phyloP scores from a whole-genome alignment of 805 yeast species.

The Torulaspora delbrueckii region DNA sequence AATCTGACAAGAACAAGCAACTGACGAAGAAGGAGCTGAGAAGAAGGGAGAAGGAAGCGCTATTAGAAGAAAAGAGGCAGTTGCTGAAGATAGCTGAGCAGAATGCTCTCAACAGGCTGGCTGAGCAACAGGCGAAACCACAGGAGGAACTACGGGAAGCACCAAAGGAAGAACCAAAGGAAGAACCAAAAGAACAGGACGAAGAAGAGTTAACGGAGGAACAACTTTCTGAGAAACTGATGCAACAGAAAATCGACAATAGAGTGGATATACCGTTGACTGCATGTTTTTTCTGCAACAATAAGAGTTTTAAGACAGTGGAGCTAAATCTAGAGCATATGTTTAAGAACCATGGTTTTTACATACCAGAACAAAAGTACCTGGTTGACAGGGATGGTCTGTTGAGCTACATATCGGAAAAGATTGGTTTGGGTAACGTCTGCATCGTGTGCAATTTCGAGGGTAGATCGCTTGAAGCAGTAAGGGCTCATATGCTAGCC shows the following conservation, averaged over 20 bases:
- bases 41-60: slow-evolving; percentile 41
- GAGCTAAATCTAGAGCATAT: slow-evolving; percentile 59
- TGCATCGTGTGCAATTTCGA: slow-evolving; percentile 82
- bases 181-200: slow-evolving; percentile 5
- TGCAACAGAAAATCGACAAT: slow-evolving; percentile 38
- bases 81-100: slow-evolving; percentile 39
- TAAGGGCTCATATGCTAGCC: slow-evolving; percentile 82
- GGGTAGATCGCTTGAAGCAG: slow-evolving; percentile 79
- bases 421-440: slow-evolving; percentile 85
- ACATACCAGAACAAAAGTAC: slow-evolving; percentile 77
- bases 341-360: slow-evolving; percentile 76
- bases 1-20: slow-evolving; percentile 26
- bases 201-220: slow-evolving; percentile 32
- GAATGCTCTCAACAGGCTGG: slow-evolving; percentile 35
- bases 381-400: slow-evolving; percentile 70
- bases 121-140: slow-evolving; percentile 5
- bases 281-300: slow-evolving; percentile 52
- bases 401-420: slow-evolving; percentile 75
- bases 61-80: slow-evolving; percentile 40
- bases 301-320: slow-evolving; percentile 44
- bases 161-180: slow-evolving; percentile 4
- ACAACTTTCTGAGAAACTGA: slow-evolving; percentile 36
- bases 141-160: slow-evolving; percentile 5
- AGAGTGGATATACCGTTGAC: slow-evolving; percentile 46
- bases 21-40: slow-evolving; percentile 41